Evolutionary conservation across 1,284 basidiomycete species (phyloP).

Genomic region (Porogramme epimiltina): DNA sequence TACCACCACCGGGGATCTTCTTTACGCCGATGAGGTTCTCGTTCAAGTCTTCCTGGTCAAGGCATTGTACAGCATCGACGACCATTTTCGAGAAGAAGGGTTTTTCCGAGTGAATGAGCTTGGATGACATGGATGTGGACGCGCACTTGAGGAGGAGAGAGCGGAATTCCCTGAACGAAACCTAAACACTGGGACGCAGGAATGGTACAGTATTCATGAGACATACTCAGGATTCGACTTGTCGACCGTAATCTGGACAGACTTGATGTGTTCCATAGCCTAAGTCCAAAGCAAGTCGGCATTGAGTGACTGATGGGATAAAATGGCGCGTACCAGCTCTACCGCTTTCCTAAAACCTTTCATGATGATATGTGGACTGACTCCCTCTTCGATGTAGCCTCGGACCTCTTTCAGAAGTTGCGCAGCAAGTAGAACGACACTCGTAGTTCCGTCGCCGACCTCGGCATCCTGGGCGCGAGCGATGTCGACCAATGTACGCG

Average conservation of each 20-base stretch:
- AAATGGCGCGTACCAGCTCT: slow-evolving; percentile 75
- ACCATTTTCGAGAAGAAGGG: slow-evolving; percentile 99
- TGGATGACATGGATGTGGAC: slow-evolving; percentile 98
- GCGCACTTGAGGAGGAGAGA: slow-evolving; percentile 96
- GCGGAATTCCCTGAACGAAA: slow-evolving; percentile 75
- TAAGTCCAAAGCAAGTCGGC: slow-evolving; percentile 34
- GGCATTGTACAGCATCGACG: slow-evolving; percentile 91
- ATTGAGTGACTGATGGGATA: too few relatives aligned
- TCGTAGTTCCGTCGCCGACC: slow-evolving; percentile 98
- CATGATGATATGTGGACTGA: slow-evolving; percentile 97
- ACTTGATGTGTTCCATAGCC: slow-evolving; percentile 88
- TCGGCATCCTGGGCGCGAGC: slow-evolving; percentile 98
- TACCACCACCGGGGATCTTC: slow-evolving; percentile 98
- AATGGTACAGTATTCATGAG: neutral
- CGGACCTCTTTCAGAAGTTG: slow-evolving; percentile 95
- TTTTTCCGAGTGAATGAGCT: slow-evolving; percentile 98
- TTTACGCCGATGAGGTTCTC: slow-evolving; percentile 98
- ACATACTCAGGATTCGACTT: slow-evolving; percentile 87
- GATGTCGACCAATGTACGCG: slow-evolving; percentile 95
- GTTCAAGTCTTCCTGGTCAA: slow-evolving; percentile 94
- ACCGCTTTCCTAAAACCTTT: slow-evolving; percentile 93
- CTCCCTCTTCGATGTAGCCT: slow-evolving; percentile 94
- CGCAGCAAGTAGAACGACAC: slow-evolving; percentile 91
- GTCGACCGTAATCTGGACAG: slow-evolving; percentile 90
- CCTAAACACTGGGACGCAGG: neutral